Percentiles rank a stretch among this genome's conserved stretches.
These are phyloP conservation scores for Fusarium miscanthi DNA, from an alignment of 2,329 filamentous ascomycete species.

Conservation along the genomic window DNA sequence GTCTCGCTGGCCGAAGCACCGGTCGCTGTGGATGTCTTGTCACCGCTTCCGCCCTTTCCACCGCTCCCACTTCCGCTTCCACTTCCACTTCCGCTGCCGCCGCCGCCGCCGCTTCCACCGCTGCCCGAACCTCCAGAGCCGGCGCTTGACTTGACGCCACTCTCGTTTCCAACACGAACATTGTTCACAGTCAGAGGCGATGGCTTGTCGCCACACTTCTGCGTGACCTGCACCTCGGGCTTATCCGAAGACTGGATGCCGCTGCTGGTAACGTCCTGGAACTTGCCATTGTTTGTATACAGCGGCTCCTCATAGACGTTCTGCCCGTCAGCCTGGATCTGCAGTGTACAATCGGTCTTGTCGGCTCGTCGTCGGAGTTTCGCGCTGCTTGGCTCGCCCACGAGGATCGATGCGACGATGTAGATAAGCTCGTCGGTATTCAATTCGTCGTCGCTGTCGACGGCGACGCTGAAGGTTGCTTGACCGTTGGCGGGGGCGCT, in stretches of 20 bases:
- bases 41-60: conserved; percentile 2
- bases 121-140: conserved; percentile 15
- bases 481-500: conserved; percentile 27
- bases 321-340: conserved; percentile 20
- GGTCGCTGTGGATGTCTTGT: conserved; percentile 2
- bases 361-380: conserved; percentile 21
- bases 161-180: conserved; percentile 26
- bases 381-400: conserved; percentile 25
- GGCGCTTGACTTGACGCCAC: conserved; percentile 20
- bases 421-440: conserved; percentile 20
- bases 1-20: conserved; percentile 18
- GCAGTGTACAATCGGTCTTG: conserved; percentile 26
- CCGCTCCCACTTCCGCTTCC: neutral
- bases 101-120: neutral
- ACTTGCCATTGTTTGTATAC: conserved; percentile 24
- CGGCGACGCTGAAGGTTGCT: conserved; percentile 19
- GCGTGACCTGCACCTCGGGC: conserved; percentile 26
- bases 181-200: conserved; percentile 27
- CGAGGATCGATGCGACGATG: conserved; percentile 30
- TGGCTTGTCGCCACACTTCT: conserved; percentile 23
- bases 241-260: conserved; percentile 25
- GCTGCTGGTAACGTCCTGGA: conserved; percentile 28
- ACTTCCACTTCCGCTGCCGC: neutral
- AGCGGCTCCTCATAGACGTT: conserved; percentile 32
- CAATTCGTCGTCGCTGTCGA: conserved; percentile 19